Evolutionary conservation across 352 stramenopile species (phyloP).

Genomic region (Phytophthora citrophthora): DNA sequence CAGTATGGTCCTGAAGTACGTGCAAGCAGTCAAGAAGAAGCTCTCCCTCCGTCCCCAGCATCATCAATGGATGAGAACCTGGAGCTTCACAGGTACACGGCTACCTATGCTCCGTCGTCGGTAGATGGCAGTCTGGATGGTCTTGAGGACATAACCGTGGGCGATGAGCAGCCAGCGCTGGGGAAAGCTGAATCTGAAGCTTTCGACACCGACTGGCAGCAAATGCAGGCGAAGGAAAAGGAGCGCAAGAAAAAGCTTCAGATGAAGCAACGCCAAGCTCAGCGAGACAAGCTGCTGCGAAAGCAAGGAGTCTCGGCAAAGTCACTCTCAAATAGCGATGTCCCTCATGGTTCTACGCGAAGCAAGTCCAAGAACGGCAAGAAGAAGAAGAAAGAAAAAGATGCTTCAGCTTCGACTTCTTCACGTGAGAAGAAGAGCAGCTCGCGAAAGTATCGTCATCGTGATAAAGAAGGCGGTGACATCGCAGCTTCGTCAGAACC

Average conservation of each 20-base stretch:
- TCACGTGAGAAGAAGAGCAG: slow-evolving; percentile 46
- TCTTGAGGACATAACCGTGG: slow-evolving; percentile 7
- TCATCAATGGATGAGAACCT: slow-evolving; percentile 28
- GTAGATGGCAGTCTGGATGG: slow-evolving; percentile 30
- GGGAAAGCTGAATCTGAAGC: slow-evolving; percentile 26
- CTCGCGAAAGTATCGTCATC: slow-evolving; percentile 41
- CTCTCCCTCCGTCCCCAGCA: slow-evolving; percentile 9
- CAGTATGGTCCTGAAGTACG: slow-evolving; percentile 1
- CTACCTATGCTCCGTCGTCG: slow-evolving; percentile 10
- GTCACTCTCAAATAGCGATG: slow-evolving; percentile 14
- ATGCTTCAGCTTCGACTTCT: slow-evolving; percentile 14
- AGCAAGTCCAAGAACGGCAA: slow-evolving; percentile 42
- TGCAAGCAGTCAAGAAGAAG: slow-evolving; percentile 2
- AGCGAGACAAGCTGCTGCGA: slow-evolving; percentile 78
- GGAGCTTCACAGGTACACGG: slow-evolving; percentile 36
- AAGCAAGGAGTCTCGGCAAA: slow-evolving; percentile 52
- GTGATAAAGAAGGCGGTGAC: slow-evolving; percentile 19
- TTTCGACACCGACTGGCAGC: slow-evolving; percentile 71
- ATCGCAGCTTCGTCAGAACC: slow-evolving; percentile 16
- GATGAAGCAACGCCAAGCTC: slow-evolving; percentile 76
- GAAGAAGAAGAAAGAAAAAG: slow-evolving; percentile 53
- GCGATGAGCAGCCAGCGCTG: slow-evolving; percentile 25
- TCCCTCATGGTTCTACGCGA: slow-evolving; percentile 25
- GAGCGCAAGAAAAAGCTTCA: slow-evolving; percentile 73
- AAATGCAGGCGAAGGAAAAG: slow-evolving; percentile 77